Base-by-base conservation (phyloP, 1,284 basidiomycete genomes). In the Ustilago tritici region DNA sequence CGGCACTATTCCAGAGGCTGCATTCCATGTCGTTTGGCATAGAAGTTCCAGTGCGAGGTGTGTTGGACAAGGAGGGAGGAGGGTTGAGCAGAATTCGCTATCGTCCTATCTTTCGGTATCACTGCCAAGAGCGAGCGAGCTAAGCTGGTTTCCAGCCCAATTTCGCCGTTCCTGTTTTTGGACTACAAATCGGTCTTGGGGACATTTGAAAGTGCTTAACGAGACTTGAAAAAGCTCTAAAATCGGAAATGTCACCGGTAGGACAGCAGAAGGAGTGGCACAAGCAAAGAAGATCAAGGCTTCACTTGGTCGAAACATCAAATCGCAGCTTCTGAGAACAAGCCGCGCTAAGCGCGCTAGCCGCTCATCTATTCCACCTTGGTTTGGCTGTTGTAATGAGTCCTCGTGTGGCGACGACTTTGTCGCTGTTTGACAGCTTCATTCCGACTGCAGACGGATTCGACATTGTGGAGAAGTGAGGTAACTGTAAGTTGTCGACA, bases 351-450 rank as follows among this genome's bases (percentile, higher is more conserved):
- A 40, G 56, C 61, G 68, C 66, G 61, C 55, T 53, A 73, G 56
- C 53, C 78, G 70, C 34, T 23, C 49, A 49, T 7, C 19, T 19
- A 15, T n/a, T 2, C 36, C 36, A 38, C 19, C 43, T 46, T 46
- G n/a, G 43, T 46, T 19, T 19, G 11, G 43, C 43, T 46, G n/a
- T 46, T 46, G 43, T 19, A 11, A 46, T 11, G n/a, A 50, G n/a
- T 32, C 14, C 49, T 32, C 23, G 23, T 28, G 23, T 28, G 23
- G 23, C 23, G 23, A 28, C 23, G 23, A 28, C 23, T 28, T 28
- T 31, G 49, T 50, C 23, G 12, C 28, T 50, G 31, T 12, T 14
- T 50, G 49, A 50, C 49, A 50, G 49, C 49, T 94, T 94, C 87
- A 94, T 32, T 41, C n/a, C 46, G 15, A 34, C 34, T 47, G 61